Percentiles rank a stretch among this genome's conserved stretches.
Conservation (phyloP, 805 yeast genomes). For the Yarrowia sp. region DNA sequence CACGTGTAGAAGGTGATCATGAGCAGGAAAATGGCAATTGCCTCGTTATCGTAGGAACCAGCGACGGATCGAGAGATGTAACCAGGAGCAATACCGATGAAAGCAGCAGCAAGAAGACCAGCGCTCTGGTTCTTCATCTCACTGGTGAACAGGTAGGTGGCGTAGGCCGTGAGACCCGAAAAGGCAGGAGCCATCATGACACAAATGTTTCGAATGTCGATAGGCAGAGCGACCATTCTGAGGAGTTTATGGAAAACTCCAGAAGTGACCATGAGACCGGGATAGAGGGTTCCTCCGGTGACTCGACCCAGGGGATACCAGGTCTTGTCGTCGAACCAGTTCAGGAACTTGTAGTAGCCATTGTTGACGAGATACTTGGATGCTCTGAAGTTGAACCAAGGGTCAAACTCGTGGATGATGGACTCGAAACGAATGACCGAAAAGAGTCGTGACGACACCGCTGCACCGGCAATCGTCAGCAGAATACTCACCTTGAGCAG, state of each 20-base stretch:
- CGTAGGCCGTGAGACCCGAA: conserved; percentile 86
- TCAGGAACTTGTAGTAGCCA: conserved; percentile 85
- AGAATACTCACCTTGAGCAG: conserved; percentile 66
- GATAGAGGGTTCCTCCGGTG: conserved; percentile 97
- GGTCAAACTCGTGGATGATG: conserved; percentile 89
- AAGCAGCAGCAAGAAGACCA: conserved; percentile 87
- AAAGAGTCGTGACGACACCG: conserved; percentile 85
- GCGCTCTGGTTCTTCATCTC: conserved; percentile 90
- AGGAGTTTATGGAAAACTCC: conserved; percentile 80
- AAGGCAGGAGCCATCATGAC: conserved; percentile 96
- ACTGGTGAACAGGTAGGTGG: conserved; percentile 79
- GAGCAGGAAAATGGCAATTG: conserved; percentile 91
- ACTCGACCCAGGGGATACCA: conserved; percentile 99
- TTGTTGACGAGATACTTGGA: conserved; percentile 84
- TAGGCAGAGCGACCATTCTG: conserved; percentile 65
- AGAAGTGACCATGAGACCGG: conserved; percentile 98
- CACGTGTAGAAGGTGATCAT: conserved; percentile 95
- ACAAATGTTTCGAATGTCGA: conserved; percentile 93
- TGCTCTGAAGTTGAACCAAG: conserved; percentile 78
- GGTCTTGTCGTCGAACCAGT: conserved; percentile 98
- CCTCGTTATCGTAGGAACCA: conserved; percentile 98
- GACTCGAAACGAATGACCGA: conserved; percentile 96
- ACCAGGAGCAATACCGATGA: conserved; percentile 98
- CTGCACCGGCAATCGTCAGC: conserved; percentile 81
- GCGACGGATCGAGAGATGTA: conserved; percentile 98